Evolutionary conservation across 768 basidiomycete species (phyloP).

Genomic region (Suillus weaverae): DNA sequence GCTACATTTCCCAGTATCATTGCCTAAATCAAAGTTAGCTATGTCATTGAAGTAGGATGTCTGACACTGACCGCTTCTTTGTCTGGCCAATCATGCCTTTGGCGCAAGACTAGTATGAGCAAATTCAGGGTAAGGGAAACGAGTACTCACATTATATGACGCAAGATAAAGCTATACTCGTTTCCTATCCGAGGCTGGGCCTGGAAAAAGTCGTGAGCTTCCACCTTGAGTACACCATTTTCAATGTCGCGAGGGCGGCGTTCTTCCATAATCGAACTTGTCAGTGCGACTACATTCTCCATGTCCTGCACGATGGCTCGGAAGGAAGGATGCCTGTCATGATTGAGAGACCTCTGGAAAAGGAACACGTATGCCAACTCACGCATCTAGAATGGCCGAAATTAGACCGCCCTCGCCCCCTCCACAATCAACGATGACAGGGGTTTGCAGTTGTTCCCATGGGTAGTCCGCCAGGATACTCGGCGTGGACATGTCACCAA

Average conservation of each 20-base stretch:
- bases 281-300: conserved; percentile 22
- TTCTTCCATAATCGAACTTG: conserved; percentile 18
- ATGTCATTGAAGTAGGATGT: not conserved
- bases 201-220: conserved; percentile 41
- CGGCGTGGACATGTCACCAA: conserved; percentile 24
- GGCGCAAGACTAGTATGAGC: not conserved
- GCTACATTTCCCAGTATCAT: not conserved
- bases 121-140: not conserved
- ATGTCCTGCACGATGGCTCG: conserved; percentile 40
- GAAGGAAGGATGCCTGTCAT: conserved; percentile 5
- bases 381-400: conserved; percentile 40
- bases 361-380: conserved; percentile 6
- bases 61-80: conserved; percentile 1
- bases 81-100: conserved; percentile 20
- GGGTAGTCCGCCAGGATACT: conserved; percentile 42
- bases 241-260: conserved; percentile 37
- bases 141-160: conserved; percentile 6
- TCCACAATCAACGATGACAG: conserved; percentile 41
- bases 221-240: conserved; percentile 34
- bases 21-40: not conserved
- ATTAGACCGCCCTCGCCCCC: conserved; percentile 42
- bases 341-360: not conserved
- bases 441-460: conserved; percentile 35
- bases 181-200: conserved; percentile 27
- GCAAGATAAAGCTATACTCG: conserved; percentile 6